Conservation (phyloP, 768 basidiomycete species). For the Pholiota microspora region DNA sequence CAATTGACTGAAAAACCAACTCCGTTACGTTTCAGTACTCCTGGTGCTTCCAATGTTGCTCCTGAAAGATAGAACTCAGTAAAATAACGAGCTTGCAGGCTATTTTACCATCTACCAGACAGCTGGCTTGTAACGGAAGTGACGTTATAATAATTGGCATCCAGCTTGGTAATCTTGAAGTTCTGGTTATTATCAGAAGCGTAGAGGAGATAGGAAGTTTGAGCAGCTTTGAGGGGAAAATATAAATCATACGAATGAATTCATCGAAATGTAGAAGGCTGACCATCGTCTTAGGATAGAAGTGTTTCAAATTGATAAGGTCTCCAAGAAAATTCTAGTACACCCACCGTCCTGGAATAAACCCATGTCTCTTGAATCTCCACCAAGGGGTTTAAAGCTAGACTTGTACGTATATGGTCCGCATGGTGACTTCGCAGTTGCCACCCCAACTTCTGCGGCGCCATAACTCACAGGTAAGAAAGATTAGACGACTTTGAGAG, state of each 20-base stretch:
- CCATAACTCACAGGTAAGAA: constrained; percentile 43
- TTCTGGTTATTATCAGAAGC: constrained; percentile 69
- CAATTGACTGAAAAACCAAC: constrained; percentile 23
- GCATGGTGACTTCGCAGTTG: constrained; percentile 55
- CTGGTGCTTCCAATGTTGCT: constrained; percentile 59
- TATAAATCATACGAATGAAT: no score
- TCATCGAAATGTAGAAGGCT: neutral
- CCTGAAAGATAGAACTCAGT: no score
- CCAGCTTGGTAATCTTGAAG: constrained; percentile 60
- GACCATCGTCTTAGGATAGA: constrained; percentile 46
- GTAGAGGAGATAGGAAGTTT: constrained; percentile 55
- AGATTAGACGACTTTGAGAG: neutral
- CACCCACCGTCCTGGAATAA: constrained; percentile 53
- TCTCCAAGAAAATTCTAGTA: no score
- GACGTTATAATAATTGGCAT: constrained; percentile 59
- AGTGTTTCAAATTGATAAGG: no score
- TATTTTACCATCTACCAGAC: constrained; percentile 29
- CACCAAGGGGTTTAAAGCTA: constrained; percentile 56
- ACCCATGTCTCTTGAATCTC: constrained; percentile 59
- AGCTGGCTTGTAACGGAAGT: constrained; percentile 43
- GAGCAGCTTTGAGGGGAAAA: no score
- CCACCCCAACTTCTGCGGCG: constrained; percentile 62
- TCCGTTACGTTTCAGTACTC: constrained; percentile 56
- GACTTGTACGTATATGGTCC: constrained; percentile 57
- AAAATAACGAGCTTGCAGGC: no score